Evolutionary conservation across 495 filamentous ascomycete genomes (phyloP).

Genomic region (Apodospora peruviana): DNA sequence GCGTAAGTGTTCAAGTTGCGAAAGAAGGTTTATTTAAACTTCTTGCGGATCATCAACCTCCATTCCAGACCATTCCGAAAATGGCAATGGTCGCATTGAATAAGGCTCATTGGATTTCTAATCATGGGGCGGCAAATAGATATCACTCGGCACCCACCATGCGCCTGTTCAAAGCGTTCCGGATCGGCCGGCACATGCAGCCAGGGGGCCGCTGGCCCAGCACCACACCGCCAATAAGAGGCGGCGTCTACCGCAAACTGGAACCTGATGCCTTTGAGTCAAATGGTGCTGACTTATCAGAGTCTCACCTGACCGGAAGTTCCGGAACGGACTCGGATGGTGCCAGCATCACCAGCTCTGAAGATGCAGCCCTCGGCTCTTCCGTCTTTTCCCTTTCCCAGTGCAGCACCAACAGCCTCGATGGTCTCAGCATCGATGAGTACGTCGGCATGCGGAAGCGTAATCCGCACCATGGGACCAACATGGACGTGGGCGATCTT

Average conservation of each 20-base stretch:
- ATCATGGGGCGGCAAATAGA: conserved; percentile 50
- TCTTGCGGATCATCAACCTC: background rate
- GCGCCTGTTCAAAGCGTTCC: conserved; percentile 64
- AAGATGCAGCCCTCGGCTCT: conserved; percentile 34
- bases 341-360: background rate
- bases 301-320: background rate
- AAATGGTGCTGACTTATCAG: background rate
- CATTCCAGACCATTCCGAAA: background rate
- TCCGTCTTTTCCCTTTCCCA: conserved; percentile 45
- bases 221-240: conserved; percentile 77
- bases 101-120: no score
- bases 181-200: conserved; percentile 69
- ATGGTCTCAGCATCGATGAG: background rate
- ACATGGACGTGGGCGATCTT: background rate
- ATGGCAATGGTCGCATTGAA: no score
- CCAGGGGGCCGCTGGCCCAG: conserved; percentile 69
- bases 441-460: background rate
- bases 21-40: background rate
- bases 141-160: conserved; percentile 66
- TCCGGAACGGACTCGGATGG: no score
- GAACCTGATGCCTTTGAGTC: background rate
- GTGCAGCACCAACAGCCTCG: background rate
- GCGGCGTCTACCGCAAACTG: conserved; percentile 61
- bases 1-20: conserved; percentile 24
- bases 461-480: background rate